Evolutionary conservation across 805 yeast genomes (phyloP).

Genomic region (Torulaspora quercuum): DNA sequence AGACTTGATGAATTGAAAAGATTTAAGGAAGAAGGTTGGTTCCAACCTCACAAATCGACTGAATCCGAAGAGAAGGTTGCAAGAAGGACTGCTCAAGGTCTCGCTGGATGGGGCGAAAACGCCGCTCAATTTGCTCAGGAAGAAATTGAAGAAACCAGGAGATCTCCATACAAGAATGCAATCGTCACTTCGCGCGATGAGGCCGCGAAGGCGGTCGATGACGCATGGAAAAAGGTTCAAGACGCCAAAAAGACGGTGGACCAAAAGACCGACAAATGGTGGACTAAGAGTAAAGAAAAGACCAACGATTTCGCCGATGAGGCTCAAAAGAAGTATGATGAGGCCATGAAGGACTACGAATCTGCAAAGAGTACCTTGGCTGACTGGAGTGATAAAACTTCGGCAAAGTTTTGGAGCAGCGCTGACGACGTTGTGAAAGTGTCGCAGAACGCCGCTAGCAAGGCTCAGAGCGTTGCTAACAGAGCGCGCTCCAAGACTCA

Average conservation of each 20-base stretch:
- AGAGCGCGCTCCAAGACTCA: conserved; percentile 16
- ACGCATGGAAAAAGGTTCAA: conserved; percentile 31
- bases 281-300: conserved; percentile 39
- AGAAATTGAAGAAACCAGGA: conserved; percentile 37
- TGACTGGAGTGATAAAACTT: conserved; percentile 33
- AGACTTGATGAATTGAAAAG: conserved; percentile 36
- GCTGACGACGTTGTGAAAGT: conserved; percentile 34
- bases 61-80: conserved; percentile 37
- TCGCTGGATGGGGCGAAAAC: conserved; percentile 47
- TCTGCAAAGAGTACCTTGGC: conserved; percentile 17
- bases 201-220: conserved; percentile 38
- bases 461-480: conserved; percentile 22
- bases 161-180: conserved; percentile 38
- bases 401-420: conserved; percentile 33
- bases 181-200: conserved; percentile 37
- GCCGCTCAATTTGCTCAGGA: conserved; percentile 45
- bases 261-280: conserved; percentile 38
- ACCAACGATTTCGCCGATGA: conserved; percentile 35
- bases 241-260: conserved; percentile 39
- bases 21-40: conserved; percentile 39
- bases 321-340: conserved; percentile 35
- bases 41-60: conserved; percentile 23
- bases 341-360: conserved; percentile 23
- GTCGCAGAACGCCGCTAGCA: conserved; percentile 26
- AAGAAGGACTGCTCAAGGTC: conserved; percentile 35